Conservation (phyloP, 768 basidiomycete genomes). For the Macrolepiota fuliginosa region DNA sequence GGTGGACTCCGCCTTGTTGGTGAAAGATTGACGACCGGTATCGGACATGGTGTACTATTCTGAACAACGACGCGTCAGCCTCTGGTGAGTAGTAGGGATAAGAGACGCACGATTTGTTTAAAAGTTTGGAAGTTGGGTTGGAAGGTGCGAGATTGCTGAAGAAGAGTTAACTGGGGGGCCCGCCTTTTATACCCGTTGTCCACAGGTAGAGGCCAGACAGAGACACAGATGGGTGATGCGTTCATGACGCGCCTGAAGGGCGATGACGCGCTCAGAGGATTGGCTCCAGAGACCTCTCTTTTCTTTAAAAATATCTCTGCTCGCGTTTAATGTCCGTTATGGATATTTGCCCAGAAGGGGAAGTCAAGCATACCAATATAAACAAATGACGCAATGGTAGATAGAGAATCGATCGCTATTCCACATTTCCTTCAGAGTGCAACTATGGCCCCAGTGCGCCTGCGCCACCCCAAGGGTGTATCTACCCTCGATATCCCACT, state of each 20-base stretch:
- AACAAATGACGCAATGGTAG: conserved; percentile 7
- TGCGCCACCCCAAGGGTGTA: conserved; percentile 85
- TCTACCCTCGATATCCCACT: conserved; percentile 72
- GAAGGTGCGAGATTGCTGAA: not conserved
- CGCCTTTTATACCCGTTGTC: not conserved
- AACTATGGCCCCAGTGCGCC: conserved; percentile 68
- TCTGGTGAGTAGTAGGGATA: too few species aligned
- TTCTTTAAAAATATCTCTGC: not conserved
- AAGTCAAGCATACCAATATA: not conserved
- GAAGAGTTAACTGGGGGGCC: not conserved
- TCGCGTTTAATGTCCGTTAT: not conserved
- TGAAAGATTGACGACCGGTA: conserved; percentile 52
- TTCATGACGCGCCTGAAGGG: not conserved
- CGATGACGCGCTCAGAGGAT: not conserved
- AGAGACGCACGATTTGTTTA: too few species aligned
- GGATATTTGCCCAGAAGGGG: not conserved
- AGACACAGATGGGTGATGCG: not conserved
- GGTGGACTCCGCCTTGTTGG: conserved; percentile 51
- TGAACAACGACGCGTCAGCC: not conserved
- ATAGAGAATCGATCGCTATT: not conserved
- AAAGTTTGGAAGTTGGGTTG: too few species aligned
- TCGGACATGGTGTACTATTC: conserved; percentile 47
- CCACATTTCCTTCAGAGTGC: not conserved
- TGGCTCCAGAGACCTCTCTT: not conserved
- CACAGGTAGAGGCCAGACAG: not conserved